Percentiles rank a stretch among this genome's conserved stretches.
These are phyloP conservation scores for Phialophora expanda DNA, from an alignment of 2,329 filamentous ascomycete genomes.

Conservation along the genomic window DNA sequence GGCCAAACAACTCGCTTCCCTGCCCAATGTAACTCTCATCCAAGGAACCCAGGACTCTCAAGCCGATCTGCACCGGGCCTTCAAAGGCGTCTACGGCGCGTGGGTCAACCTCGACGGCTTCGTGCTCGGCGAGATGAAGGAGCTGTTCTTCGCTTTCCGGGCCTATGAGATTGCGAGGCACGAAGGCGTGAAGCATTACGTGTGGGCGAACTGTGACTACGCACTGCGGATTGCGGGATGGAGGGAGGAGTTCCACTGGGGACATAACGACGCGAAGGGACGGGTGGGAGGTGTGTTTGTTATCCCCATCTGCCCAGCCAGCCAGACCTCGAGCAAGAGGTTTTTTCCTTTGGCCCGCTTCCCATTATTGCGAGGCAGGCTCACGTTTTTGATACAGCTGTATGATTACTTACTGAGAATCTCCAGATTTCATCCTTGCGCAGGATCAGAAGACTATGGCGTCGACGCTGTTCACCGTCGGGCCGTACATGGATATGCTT, in stretches of 20 bases:
- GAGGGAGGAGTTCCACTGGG: conserved; percentile 51
- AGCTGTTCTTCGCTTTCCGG: conserved; percentile 53
- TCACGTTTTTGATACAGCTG: background rate
- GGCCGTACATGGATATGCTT: conserved; percentile 28
- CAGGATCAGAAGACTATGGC: conserved; percentile 22
- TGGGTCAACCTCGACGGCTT: conserved; percentile 62
- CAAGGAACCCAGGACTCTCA: conserved; percentile 56
- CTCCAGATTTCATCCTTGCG: conserved; percentile 24
- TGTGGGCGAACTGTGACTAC: conserved; percentile 58
- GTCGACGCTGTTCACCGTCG: conserved; percentile 21
- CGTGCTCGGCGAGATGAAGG: conserved; percentile 57
- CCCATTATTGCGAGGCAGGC: too few relatives aligned
- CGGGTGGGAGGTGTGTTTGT: conserved; percentile 43
- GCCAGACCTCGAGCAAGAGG: too few relatives aligned
- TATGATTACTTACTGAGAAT: conserved; percentile 41
- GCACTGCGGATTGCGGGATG: conserved; percentile 54
- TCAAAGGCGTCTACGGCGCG: conserved; percentile 53
- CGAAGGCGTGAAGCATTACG: conserved; percentile 48
- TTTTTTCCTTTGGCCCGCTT: too few relatives aligned
- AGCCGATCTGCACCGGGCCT: conserved; percentile 50
- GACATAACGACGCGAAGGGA: conserved; percentile 57
- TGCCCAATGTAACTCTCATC: conserved; percentile 54
- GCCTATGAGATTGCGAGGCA: conserved; percentile 45
- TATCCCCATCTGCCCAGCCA: too few relatives aligned
- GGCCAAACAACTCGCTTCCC: conserved; percentile 50